Percentiles rank a stretch among this genome's conserved stretches.
Conservation (phyloP, 768 basidiomycete species). For the Phylloporus arenicola region DNA sequence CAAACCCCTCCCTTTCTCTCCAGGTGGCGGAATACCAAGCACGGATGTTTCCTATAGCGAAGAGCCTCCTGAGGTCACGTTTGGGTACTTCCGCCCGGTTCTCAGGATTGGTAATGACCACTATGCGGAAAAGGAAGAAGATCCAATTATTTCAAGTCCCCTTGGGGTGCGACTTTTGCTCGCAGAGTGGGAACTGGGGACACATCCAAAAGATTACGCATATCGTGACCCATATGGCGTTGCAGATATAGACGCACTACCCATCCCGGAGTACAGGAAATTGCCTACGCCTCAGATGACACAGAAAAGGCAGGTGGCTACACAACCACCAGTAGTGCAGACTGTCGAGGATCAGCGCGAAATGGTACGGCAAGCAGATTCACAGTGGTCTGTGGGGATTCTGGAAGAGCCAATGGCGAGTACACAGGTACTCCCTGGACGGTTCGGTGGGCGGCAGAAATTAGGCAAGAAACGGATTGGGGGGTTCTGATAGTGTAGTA, state of each 20-base stretch:
- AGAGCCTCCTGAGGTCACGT: slow-evolving; percentile 53
- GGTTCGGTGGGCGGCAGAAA: slow-evolving; percentile 65
- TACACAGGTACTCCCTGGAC: slow-evolving; percentile 70
- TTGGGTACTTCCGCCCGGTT: slow-evolving; percentile 57
- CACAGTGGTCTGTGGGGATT: slow-evolving; percentile 14
- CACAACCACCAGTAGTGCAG: slow-evolving; percentile 17
- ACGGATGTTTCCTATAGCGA: slow-evolving; percentile 44
- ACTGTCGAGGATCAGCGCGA: slow-evolving; percentile 7
- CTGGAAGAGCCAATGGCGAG: slow-evolving; percentile 49
- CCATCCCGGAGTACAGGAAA: slow-evolving; percentile 13
- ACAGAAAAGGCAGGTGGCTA: slow-evolving; percentile 22
- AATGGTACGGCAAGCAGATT: slow-evolving; percentile 4
- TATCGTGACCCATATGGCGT: slow-evolving; percentile 54
- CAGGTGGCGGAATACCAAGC: slow-evolving; percentile 7
- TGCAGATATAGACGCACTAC: slow-evolving; percentile 15
- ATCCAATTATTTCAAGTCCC: slow-evolving; percentile 31
- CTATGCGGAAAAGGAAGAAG: slow-evolving; percentile 22
- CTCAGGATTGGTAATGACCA: slow-evolving; percentile 26
- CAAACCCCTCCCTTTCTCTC: slow-evolving; percentile 10
- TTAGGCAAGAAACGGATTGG: slow-evolving; percentile 61
- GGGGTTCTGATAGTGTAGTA: slow-evolving; percentile 52
- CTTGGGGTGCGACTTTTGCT: slow-evolving; percentile 59
- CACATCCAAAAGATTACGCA: slow-evolving; percentile 43
- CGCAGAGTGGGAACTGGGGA: slow-evolving; percentile 61
- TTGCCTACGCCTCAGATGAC: slow-evolving; percentile 1